phyloP scores from a whole-genome alignment of 1,284 basidiomycete species.

The Irpex rosettiformis region DNA sequence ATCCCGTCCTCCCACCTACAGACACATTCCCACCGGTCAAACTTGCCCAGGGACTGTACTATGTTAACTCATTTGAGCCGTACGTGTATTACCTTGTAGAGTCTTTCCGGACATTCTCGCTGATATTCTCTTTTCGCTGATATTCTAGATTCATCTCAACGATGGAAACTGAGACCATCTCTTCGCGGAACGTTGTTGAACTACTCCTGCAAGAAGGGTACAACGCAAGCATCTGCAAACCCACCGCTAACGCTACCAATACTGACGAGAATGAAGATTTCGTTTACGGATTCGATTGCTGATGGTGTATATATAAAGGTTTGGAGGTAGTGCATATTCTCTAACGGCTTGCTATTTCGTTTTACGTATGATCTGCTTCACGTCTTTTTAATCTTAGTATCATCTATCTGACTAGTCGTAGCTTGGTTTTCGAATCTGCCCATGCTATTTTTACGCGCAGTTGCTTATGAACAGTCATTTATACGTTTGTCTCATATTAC shows the following conservation, averaged over 20 bases:
- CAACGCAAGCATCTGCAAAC: conserved; percentile 52
- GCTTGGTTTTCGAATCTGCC: no score
- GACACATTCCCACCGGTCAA: conserved; percentile 71
- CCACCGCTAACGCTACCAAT: neutral
- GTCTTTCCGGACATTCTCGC: conserved; percentile 1
- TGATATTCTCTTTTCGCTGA: neutral
- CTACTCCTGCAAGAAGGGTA: conserved; percentile 70
- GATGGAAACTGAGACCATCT: conserved; percentile 91
- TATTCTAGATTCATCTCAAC: conserved; percentile 66
- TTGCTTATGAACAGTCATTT: no score
- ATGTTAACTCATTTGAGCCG: conserved; percentile 86
- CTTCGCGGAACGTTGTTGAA: conserved; percentile 82
- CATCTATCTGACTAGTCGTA: no score
- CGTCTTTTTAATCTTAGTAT: no score
- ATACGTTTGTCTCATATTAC: no score
- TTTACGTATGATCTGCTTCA: no score
- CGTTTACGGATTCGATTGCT: conserved; percentile 19
- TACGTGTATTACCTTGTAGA: conserved; percentile 26
- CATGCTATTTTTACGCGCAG: no score
- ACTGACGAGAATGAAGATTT: conserved; percentile 6
- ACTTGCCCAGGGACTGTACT: conserved; percentile 77
- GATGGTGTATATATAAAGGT: no score
- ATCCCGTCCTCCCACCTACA: conserved; percentile 70
- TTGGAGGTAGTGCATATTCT: no score
- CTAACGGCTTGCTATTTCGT: no score